phyloP scores from a whole-genome alignment of 352 stramenopile species.

The Globisporangium solare region DNA sequence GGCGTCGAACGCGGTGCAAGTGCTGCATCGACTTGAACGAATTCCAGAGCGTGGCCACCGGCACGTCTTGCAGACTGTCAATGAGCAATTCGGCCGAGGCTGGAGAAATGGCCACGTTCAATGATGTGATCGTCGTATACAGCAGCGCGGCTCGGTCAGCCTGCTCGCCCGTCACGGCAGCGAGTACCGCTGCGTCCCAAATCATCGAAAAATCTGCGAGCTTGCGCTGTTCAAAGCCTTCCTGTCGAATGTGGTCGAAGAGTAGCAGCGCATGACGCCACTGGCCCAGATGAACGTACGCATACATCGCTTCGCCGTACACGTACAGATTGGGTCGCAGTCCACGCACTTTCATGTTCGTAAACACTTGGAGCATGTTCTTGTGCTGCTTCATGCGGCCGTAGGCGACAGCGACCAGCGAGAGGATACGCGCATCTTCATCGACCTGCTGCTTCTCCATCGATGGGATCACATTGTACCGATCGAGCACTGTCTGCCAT shows the following conservation, averaged over 20 bases:
- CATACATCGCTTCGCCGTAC: slow-evolving; percentile 64
- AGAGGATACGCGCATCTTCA: slow-evolving; percentile 51
- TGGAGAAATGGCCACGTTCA: slow-evolving; percentile 38
- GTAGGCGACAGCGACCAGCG: slow-evolving; percentile 57
- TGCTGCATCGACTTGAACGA: slow-evolving; percentile 43
- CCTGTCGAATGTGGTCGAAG: slow-evolving; percentile 62
- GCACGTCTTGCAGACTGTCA: slow-evolving; percentile 32
- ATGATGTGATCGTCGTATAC: slow-evolving; percentile 38
- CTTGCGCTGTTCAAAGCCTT: slow-evolving; percentile 32
- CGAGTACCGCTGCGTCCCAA: slow-evolving; percentile 63
- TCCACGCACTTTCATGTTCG: slow-evolving; percentile 65
- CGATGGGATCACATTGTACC: slow-evolving; percentile 12
- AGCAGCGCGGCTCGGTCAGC: slow-evolving; percentile 35
- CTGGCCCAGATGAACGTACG: slow-evolving; percentile 57
- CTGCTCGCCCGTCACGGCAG: slow-evolving; percentile 42
- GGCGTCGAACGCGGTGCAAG: slow-evolving; percentile 30
- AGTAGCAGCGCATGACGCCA: slow-evolving; percentile 70
- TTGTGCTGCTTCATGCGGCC: slow-evolving; percentile 34
- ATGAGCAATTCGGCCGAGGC: slow-evolving; percentile 43
- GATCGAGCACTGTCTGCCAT: slow-evolving; percentile 17
- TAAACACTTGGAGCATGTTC: slow-evolving; percentile 64
- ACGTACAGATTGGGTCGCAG: slow-evolving; percentile 64
- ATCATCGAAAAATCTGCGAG: slow-evolving; percentile 40
- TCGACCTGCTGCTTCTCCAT: slow-evolving; percentile 22
- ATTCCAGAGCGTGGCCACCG: slow-evolving; percentile 46